Percentiles rank a stretch among this genome's conserved stretches.
Conservation (phyloP, 768 basidiomycete genomes). For the Leccinellum luteum region DNA sequence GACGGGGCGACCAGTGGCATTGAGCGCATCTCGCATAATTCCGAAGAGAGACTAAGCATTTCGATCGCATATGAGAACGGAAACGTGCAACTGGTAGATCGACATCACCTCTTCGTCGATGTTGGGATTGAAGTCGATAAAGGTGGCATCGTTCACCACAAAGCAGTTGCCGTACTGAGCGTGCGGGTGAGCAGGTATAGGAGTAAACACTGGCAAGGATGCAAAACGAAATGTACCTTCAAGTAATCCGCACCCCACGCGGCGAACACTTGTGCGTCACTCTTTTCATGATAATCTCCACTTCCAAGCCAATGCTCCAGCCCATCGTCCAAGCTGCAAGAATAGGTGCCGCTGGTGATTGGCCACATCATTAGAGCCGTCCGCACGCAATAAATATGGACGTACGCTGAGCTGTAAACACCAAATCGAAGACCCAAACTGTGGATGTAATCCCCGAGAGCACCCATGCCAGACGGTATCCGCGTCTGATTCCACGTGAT, state of each 20-base stretch:
- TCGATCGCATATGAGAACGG: not conserved
- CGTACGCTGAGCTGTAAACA: slow-evolving; percentile 10
- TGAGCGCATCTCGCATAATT: slow-evolving; percentile 9
- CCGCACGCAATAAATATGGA: not conserved
- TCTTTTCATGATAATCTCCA: slow-evolving; percentile 5
- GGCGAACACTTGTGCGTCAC: slow-evolving; percentile 4
- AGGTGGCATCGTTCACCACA: not conserved
- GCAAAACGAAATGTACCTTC: slow-evolving; percentile 4
- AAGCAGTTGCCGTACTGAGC: slow-evolving; percentile 12
- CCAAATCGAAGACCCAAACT: slow-evolving; percentile 9
- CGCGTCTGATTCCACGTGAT: slow-evolving; percentile 7
- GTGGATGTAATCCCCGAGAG: slow-evolving; percentile 9
- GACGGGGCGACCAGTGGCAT: slow-evolving; percentile 20
- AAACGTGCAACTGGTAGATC: not conserved
- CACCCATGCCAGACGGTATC: slow-evolving; percentile 14
- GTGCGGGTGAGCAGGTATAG: not conserved
- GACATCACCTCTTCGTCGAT: slow-evolving; percentile 2
- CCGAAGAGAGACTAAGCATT: not conserved
- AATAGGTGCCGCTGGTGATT: not conserved
- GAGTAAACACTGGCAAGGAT: not conserved
- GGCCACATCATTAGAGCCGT: not conserved
- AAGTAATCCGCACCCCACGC: slow-evolving; percentile 11
- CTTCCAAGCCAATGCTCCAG: slow-evolving; percentile 5
- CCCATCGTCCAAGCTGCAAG: slow-evolving; percentile 3
- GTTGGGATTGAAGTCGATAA: not conserved